Percentiles rank a stretch among this genome's conserved stretches.
Evolutionary conservation across 2,329 filamentous ascomycete genomes (phyloP).

Genomic region (Monilinia laxa): DNA sequence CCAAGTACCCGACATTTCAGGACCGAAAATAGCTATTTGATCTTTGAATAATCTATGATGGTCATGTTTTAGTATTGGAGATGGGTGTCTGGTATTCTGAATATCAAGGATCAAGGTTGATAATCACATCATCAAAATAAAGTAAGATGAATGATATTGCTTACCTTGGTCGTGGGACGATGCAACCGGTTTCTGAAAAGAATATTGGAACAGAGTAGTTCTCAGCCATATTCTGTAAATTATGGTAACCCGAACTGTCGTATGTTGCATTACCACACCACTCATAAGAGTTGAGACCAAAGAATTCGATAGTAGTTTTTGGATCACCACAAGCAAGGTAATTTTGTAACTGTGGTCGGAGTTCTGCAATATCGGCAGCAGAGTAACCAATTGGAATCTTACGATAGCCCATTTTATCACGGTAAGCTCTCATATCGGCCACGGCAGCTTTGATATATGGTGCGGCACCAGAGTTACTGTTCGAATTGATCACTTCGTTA

Average conservation of each 20-base stretch:
- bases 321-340: conserved; percentile 74
- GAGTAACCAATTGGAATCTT: conserved; percentile 57
- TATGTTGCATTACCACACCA: conserved; percentile 62
- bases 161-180: conserved; percentile 48
- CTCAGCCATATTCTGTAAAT: conserved; percentile 64
- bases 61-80: conserved; percentile 42
- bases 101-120: background rate
- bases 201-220: conserved; percentile 74
- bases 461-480: conserved; percentile 51
- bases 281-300: conserved; percentile 65
- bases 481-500: conserved; percentile 76
- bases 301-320: conserved; percentile 62
- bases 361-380: conserved; percentile 65
- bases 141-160: no score
- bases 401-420: conserved; percentile 49
- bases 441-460: conserved; percentile 59
- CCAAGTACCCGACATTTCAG: conserved; percentile 67
- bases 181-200: conserved; percentile 86
- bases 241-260: conserved; percentile 60
- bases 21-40: conserved; percentile 73
- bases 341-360: conserved; percentile 65
- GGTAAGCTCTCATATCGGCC: conserved; percentile 55
- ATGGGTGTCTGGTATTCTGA: conserved; percentile 39
- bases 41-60: conserved; percentile 58
- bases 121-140: background rate